phyloP scores from a whole-genome alignment of 164 flowering plant species.

The Vitis rotundifolia region DNA sequence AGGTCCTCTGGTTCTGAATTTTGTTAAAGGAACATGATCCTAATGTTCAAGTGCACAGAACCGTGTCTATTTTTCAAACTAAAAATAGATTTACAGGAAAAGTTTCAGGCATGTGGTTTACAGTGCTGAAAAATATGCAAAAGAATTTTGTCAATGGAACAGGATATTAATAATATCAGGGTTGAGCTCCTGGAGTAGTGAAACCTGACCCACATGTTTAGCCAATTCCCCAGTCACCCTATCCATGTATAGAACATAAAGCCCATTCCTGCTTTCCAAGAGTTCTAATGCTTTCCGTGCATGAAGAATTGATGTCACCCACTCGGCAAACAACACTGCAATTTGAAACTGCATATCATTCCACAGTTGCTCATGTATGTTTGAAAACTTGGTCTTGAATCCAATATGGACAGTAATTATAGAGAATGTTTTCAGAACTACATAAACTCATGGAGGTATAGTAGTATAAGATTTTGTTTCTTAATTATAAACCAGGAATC shows the following conservation, averaged over 20 bases:
- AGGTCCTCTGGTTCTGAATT: neutral
- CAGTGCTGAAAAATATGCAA: constrained; percentile 2
- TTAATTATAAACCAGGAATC: neutral
- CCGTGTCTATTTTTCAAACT: neutral
- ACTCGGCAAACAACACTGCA: constrained; percentile 76
- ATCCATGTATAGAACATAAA: constrained; percentile 82
- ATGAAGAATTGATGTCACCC: constrained; percentile 64
- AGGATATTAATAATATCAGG: constrained; percentile 48
- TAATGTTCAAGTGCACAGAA: no score
- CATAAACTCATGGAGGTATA: neutral
- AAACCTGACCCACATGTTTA: constrained; percentile 46
- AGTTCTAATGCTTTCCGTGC: constrained; percentile 58
- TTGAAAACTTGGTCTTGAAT: neutral
- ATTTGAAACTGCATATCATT: neutral
- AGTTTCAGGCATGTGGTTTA: neutral
- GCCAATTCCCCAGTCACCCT: constrained; percentile 70
- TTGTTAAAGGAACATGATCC: neutral
- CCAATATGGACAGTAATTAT: neutral
- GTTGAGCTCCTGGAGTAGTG: constrained; percentile 42
- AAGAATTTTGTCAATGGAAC: constrained; percentile 29
- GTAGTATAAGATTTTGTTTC: neutral
- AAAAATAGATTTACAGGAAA: neutral
- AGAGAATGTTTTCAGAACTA: neutral
- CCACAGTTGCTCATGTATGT: no score
- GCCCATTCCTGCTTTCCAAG: constrained; percentile 79